Conservation (phyloP, 768 basidiomycete species). For the Naganishia onofrii region DNA sequence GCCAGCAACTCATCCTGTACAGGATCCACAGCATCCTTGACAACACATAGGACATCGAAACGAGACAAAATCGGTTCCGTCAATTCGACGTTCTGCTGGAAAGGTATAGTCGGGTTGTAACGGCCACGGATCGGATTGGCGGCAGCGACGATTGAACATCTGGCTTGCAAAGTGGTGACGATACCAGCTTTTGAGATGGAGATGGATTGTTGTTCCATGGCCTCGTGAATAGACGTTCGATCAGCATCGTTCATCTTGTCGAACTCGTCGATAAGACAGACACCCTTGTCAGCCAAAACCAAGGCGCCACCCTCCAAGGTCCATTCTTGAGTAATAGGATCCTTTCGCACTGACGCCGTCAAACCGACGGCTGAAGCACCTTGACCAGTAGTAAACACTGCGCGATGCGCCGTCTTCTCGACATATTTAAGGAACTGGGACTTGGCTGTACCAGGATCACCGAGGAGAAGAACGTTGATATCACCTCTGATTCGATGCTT, state of each 20-base stretch:
- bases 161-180: conserved; percentile 93
- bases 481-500: conserved; percentile 96
- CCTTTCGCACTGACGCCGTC: conserved; percentile 97
- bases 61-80: conserved; percentile 97
- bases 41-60: conserved; percentile 96
- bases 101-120: conserved; percentile 97
- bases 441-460: conserved; percentile 98
- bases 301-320: conserved; percentile 96
- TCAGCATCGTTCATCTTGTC: conserved; percentile 99
- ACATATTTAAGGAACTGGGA: conserved; percentile 99
- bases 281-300: conserved; percentile 97
- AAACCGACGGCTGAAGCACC: conserved; percentile 97
- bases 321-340: conserved; percentile 96
- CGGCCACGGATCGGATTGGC: conserved; percentile 96
- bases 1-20: conserved; percentile 95
- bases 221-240: conserved; percentile 96
- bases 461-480: conserved; percentile 92
- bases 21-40: conserved; percentile 95
- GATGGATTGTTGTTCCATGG: conserved; percentile 99
- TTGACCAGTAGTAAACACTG: conserved; percentile 97
- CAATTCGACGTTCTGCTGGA: conserved; percentile 96
- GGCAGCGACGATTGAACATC: conserved; percentile 95
- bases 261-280: conserved; percentile 97
- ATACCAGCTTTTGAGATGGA: conserved; percentile 99
- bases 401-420: conserved; percentile 96